These are phyloP conservation scores for Hysterangium stoloniferum DNA, from an alignment of 768 basidiomycete species.

Conservation along the genomic window DNA sequence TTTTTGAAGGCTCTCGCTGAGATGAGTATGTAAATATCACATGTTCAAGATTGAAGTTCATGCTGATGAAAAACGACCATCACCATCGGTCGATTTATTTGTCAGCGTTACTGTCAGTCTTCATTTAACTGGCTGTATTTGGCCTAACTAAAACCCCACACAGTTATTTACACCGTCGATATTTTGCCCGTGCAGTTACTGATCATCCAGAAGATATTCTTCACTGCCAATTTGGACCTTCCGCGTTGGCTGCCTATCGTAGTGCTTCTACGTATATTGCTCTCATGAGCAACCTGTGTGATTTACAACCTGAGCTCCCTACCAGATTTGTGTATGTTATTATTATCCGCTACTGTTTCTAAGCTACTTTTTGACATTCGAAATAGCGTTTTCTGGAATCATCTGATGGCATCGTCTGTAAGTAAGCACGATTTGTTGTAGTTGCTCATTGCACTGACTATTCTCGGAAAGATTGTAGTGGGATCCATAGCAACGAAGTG, in stretches of 20 bases:
- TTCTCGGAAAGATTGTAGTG: conserved; percentile 51
- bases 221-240: conserved; percentile 60
- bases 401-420: conserved; percentile 9
- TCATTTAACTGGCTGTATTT: not conserved
- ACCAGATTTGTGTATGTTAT: conserved; percentile 38
- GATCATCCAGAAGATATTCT: conserved; percentile 57
- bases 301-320: conserved; percentile 1
- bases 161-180: conserved; percentile 62
- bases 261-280: conserved; percentile 38
- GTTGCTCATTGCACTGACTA: not conserved
- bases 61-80: too few relatives aligned
- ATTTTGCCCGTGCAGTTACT: conserved; percentile 63
- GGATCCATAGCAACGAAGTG: conserved; percentile 60
- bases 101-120: conserved; percentile 3
- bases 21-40: conserved; percentile 7
- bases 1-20: conserved; percentile 6
- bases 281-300: conserved; percentile 25
- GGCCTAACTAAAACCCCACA: not conserved
- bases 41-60: not conserved
- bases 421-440: not conserved
- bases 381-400: conserved; percentile 9
- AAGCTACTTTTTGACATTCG: conserved; percentile 17
- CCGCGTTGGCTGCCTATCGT: conserved; percentile 61
- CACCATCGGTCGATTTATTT: too few relatives aligned
- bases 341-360: conserved; percentile 57